Conservation (phyloP, 148 eudicot genomes). For the Agrostemma githago region DNA sequence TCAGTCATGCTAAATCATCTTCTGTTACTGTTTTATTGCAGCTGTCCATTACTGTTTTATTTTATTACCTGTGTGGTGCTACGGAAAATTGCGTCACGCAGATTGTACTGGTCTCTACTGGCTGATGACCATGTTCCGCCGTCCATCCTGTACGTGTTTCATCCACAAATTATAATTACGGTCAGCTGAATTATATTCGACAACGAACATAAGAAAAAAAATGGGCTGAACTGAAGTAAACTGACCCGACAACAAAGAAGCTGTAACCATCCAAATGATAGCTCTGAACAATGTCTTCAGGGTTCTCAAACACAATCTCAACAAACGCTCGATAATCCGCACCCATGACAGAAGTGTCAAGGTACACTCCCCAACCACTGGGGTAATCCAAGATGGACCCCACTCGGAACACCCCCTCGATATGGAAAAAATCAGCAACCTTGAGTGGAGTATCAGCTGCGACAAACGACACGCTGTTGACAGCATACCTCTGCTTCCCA, state of each 20-base stretch:
- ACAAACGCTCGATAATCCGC: slow-evolving; percentile 65
- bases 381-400: slow-evolving; percentile 69
- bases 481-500: slow-evolving; percentile 81
- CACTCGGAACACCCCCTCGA: slow-evolving; percentile 68
- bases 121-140: slow-evolving; percentile 74
- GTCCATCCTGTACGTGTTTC: slow-evolving; percentile 67
- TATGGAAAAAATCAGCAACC: slow-evolving; percentile 82
- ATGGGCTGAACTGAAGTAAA: background rate
- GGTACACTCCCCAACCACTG: slow-evolving; percentile 58
- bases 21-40: background rate
- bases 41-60: background rate
- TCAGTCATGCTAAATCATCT: background rate
- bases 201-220: too few relatives aligned
- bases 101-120: slow-evolving; percentile 76
- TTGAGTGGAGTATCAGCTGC: slow-evolving; percentile 93
- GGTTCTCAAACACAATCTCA: slow-evolving; percentile 82
- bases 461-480: slow-evolving; percentile 79
- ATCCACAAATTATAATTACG: background rate
- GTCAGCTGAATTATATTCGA: background rate
- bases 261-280: slow-evolving; percentile 82
- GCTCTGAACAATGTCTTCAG: slow-evolving; percentile 66
- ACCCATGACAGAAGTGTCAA: slow-evolving; percentile 73
- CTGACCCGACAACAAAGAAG: slow-evolving; percentile 96
- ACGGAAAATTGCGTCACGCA: slow-evolving; percentile 75
- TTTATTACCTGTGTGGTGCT: slow-evolving; percentile 65